These are phyloP conservation scores for Puccinia coronata DNA, from an alignment of 1,284 basidiomycete genomes.

Conservation along the genomic window DNA sequence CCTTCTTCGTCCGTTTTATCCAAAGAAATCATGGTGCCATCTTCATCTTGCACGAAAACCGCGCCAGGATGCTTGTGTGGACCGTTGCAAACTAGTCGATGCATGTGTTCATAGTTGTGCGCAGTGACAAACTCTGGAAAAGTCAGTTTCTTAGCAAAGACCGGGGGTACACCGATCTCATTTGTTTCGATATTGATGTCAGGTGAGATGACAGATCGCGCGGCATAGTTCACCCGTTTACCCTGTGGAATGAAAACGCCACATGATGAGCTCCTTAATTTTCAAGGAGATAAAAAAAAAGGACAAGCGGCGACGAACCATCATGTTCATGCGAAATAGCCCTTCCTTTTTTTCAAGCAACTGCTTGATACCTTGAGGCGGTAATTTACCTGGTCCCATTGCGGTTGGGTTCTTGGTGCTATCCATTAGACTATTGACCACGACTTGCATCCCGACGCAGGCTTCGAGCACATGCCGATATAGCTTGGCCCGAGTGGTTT, in stretches of 20 bases:
- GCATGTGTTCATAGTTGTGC: constrained; percentile 83
- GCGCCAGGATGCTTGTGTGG: constrained; percentile 89
- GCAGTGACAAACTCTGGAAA: constrained; percentile 96
- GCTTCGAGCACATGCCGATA: constrained; percentile 76
- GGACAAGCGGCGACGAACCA: constrained; percentile 66
- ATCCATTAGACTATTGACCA: constrained; percentile 97
- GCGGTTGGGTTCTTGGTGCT: constrained; percentile 90
- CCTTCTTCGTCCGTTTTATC: constrained; percentile 83
- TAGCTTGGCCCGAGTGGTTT: constrained; percentile 63
- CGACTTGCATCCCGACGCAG: constrained; percentile 85
- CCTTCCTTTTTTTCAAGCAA: constrained; percentile 98
- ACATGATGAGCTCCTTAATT: constrained; percentile 16
- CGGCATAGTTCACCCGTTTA: constrained; percentile 98
- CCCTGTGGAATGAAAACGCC: constrained; percentile 65
- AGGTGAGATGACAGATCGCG: constrained; percentile 97
- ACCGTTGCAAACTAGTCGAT: constrained; percentile 88
- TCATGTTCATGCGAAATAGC: constrained; percentile 98
- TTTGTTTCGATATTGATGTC: constrained; percentile 99
- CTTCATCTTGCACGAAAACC: constrained; percentile 90
- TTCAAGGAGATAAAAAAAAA: constrained; percentile 14
- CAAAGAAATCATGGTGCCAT: constrained; percentile 80
- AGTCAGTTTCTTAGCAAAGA: constrained; percentile 95
- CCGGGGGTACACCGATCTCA: constrained; percentile 96
- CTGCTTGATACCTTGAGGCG: constrained; percentile 93
- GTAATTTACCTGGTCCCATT: constrained; percentile 83